Percentiles rank a stretch among this genome's conserved stretches.
Conservation (phyloP, 805 yeast species). For the Wickerhamiella bombiphila region DNA sequence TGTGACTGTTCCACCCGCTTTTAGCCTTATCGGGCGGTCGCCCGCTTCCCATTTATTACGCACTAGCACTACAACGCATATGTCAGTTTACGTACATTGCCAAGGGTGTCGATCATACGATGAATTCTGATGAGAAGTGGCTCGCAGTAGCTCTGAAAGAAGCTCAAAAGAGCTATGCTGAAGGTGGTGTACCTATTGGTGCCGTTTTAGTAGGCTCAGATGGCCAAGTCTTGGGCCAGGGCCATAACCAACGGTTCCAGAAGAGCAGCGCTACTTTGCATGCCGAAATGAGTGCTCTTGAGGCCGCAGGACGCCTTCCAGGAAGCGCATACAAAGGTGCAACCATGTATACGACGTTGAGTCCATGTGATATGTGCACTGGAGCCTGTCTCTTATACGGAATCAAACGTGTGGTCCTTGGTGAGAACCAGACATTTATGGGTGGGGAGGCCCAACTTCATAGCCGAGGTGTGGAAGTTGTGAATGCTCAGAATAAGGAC, state of each 20-base stretch:
- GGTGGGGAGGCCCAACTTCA: slow-evolving; percentile 72
- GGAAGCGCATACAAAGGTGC: slow-evolving; percentile 69
- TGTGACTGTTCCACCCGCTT: too few relatives aligned
- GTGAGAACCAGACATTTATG: slow-evolving; percentile 68
- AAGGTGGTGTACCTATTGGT: slow-evolving; percentile 90
- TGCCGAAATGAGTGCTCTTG: slow-evolving; percentile 83
- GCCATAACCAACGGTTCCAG: slow-evolving; percentile 85
- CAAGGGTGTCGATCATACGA: too few relatives aligned
- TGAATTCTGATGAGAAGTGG: slow-evolving; percentile 17
- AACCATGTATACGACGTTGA: slow-evolving; percentile 81
- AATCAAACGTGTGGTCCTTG: slow-evolving; percentile 70
- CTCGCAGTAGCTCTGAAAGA: slow-evolving; percentile 22
- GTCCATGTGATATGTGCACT: slow-evolving; percentile 92
- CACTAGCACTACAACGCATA: too few relatives aligned
- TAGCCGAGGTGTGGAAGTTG: slow-evolving; percentile 42
- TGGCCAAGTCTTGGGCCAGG: slow-evolving; percentile 71
- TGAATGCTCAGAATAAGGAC: slow-evolving; percentile 22
- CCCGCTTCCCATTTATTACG: too few relatives aligned
- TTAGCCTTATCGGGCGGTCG: too few relatives aligned
- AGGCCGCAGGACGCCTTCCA: slow-evolving; percentile 77
- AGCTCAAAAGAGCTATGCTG: slow-evolving; percentile 34
- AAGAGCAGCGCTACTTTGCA: slow-evolving; percentile 72
- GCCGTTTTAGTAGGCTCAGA: slow-evolving; percentile 59
- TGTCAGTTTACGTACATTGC: too few relatives aligned
- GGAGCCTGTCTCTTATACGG: slow-evolving; percentile 89